phyloP scores from a whole-genome alignment of 345 rosid genomes.

The Garcia nutans region DNA sequence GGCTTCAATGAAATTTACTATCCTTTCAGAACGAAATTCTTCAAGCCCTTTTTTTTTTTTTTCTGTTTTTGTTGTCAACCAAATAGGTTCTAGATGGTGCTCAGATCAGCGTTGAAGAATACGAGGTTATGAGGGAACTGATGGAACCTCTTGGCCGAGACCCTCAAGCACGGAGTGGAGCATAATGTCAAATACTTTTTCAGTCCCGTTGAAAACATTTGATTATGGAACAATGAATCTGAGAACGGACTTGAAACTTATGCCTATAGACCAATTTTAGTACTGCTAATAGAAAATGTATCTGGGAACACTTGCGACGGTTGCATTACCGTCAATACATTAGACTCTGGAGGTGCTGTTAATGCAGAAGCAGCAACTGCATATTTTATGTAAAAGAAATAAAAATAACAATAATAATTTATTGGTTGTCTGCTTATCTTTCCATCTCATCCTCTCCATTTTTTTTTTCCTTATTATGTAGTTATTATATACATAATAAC shows the following conservation, averaged over 20 bases:
- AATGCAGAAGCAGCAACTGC: background rate
- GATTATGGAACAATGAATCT: background rate
- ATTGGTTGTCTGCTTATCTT: no score
- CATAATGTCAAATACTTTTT: conserved; percentile 20
- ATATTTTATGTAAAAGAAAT: no score
- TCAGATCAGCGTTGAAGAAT: conserved; percentile 64
- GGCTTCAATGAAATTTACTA: background rate
- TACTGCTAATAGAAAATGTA: background rate
- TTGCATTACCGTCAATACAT: background rate
- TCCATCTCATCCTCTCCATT: no score
- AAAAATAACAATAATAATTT: no score
- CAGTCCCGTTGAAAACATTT: no score
- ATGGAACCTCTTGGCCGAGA: conserved; percentile 77
- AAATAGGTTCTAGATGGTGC: conserved; percentile 69
- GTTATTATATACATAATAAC: no score
- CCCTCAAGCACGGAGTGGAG: conserved; percentile 63
- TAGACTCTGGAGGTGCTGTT: background rate
- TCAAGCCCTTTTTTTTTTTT: background rate
- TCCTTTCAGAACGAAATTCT: background rate
- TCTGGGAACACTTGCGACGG: background rate
- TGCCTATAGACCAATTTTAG: background rate
- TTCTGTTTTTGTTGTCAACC: conserved; percentile 20
- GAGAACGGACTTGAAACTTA: background rate
- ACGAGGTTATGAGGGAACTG: conserved; percentile 73
- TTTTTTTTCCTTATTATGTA: no score